These are phyloP conservation scores for Pseudocercospora pini-densiflorae DNA, from an alignment of 2,329 filamentous ascomycete species.

Conservation along the genomic window DNA sequence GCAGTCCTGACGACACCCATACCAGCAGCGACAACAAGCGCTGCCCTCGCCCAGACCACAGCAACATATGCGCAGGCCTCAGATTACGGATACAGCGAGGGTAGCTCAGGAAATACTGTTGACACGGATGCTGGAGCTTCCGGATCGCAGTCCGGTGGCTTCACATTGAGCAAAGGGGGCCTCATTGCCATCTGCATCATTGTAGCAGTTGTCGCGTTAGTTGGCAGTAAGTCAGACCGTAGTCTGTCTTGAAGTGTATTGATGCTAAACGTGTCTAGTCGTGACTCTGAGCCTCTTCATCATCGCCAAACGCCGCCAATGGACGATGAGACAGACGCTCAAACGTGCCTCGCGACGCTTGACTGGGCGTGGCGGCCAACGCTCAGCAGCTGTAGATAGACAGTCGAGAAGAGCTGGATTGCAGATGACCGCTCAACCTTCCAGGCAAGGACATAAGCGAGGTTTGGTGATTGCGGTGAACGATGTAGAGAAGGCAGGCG, in stretches of 20 bases:
- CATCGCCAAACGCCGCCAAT: conserved; percentile 82
- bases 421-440: conserved; percentile 25
- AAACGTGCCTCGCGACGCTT: conserved; percentile 63
- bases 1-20: not conserved
- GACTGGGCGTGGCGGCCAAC: conserved; percentile 44
- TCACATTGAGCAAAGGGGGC: conserved; percentile 69
- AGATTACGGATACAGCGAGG: conserved; percentile 4
- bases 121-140: conserved; percentile 63
- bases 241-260: not conserved
- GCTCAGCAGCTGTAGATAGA: conserved; percentile 17
- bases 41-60: not conserved
- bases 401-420: conserved; percentile 30
- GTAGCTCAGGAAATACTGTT: conserved; percentile 20
- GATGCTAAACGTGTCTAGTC: conserved; percentile 54
- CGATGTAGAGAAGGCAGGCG: conserved; percentile 48
- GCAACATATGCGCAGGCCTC: not conserved
- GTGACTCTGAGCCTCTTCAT: conserved; percentile 72
- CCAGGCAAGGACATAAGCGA: conserved; percentile 32
- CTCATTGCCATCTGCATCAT: conserved; percentile 76
- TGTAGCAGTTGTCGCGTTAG: conserved; percentile 62
- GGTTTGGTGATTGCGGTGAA: conserved; percentile 33
- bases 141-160: conserved; percentile 59
- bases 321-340: conserved; percentile 75
- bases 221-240: conserved; percentile 65
- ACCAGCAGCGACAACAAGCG: not conserved